Percentiles rank a stretch among this genome's conserved stretches.
These are phyloP conservation scores for Fusarium tricinctum DNA, from an alignment of 2,329 filamentous ascomycete genomes.

Conservation along the genomic window DNA sequence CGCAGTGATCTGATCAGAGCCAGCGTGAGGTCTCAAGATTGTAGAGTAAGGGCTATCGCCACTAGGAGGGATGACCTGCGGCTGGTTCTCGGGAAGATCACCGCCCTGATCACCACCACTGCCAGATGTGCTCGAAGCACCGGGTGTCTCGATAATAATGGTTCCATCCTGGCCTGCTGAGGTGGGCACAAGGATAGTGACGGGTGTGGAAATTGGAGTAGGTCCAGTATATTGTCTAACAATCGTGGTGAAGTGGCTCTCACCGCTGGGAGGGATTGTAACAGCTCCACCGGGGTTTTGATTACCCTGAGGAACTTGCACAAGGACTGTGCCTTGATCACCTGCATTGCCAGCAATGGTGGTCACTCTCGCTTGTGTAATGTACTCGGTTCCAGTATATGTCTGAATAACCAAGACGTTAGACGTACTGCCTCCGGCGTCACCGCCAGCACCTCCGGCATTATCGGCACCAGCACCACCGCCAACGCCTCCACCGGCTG, in stretches of 20 bases:
- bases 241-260: conserved; percentile 35
- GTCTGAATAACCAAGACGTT: conserved; percentile 37
- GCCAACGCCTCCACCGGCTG: not conserved
- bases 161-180: conserved; percentile 32
- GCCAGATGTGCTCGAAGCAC: conserved; percentile 12
- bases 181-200: conserved; percentile 34
- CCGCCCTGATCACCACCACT: conserved; percentile 1
- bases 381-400: conserved; percentile 34
- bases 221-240: conserved; percentile 28
- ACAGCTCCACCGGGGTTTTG: conserved; percentile 30
- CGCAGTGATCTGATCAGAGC: conserved; percentile 31
- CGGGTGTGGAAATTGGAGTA: conserved; percentile 25
- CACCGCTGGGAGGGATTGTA: conserved; percentile 36
- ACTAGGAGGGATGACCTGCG: conserved; percentile 30
- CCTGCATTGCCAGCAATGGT: conserved; percentile 29
- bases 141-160: conserved; percentile 38
- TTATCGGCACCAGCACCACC: not conserved
- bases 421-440: conserved; percentile 16
- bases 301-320: conserved; percentile 32
- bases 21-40: conserved; percentile 29
- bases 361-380: conserved; percentile 26
- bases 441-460: not conserved
- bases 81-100: conserved; percentile 17
- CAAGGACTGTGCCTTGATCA: conserved; percentile 27
- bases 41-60: conserved; percentile 26